Evolutionary conservation across 345 rosid genomes (phyloP).

Genomic region (Lumnitzera racemosa): DNA sequence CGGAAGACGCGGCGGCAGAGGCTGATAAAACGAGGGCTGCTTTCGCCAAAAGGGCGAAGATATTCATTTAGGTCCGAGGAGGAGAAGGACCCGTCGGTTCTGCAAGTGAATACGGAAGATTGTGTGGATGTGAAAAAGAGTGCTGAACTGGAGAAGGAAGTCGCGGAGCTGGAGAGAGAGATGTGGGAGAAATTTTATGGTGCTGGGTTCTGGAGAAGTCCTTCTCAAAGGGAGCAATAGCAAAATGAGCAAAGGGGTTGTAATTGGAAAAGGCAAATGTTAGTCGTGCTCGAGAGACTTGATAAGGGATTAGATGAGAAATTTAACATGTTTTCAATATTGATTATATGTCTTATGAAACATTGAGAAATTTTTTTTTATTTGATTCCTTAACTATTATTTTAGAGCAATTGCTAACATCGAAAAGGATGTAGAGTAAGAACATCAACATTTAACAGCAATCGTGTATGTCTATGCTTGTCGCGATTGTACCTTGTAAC

Average conservation of each 20-base stretch:
- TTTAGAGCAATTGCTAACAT: too few relatives aligned
- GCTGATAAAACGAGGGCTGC: slow-evolving; percentile 26
- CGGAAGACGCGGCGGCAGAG: slow-evolving; percentile 23
- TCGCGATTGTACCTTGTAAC: too few relatives aligned
- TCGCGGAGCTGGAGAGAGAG: slow-evolving; percentile 34
- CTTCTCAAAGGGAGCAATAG: slow-evolving; percentile 27
- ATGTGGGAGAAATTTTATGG: slow-evolving; percentile 38
- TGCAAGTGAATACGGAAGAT: slow-evolving; percentile 4
- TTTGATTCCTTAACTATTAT: too few relatives aligned
- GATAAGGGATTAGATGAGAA: neutral
- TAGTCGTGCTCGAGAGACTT: neutral
- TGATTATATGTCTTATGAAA: too few relatives aligned
- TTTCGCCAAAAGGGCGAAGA: slow-evolving; percentile 10
- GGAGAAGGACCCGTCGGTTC: slow-evolving; percentile 17
- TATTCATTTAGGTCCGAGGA: slow-evolving; percentile 21
- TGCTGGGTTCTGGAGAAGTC: slow-evolving; percentile 45
- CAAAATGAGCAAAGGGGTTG: neutral
- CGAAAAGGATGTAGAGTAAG: too few relatives aligned
- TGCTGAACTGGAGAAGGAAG: slow-evolving; percentile 11
- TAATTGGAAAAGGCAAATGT: neutral
- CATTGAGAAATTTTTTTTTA: too few relatives aligned
- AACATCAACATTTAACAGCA: too few relatives aligned
- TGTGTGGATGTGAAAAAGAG: slow-evolving; percentile 6
- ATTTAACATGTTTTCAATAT: neutral
- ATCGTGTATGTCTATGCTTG: too few relatives aligned